Base-by-base conservation (phyloP, 2,329 filamentous ascomycete genomes). In the Cadophora sp. region DNA sequence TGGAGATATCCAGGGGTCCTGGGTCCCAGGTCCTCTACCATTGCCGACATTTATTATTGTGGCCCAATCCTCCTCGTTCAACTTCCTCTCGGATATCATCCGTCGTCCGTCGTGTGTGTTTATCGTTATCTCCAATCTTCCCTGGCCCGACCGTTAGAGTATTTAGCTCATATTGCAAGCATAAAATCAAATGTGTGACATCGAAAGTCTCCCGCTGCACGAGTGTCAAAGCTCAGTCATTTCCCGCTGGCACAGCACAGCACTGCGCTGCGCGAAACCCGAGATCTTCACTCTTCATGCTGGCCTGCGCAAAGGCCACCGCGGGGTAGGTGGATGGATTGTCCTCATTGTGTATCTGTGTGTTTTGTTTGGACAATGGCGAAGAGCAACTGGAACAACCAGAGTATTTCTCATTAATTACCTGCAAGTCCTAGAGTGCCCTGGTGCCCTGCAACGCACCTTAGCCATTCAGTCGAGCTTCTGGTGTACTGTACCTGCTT, bases 101-200 rank as follows among this genome's bases (percentile, higher is more conserved):
- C 69, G 61, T 13, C 51, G 59, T 64, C 67, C 69, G 59, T 9
- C 56, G 62, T 62, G 65, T 68, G 55, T 65, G 59, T 59, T 64
- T 70, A 69, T 71, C 66, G 64, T 69, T 72, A 72, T 72, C 70
- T 70, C 39, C 33, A 64, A 58, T 61, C 36, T 56, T 43, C 9
- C 45, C 30, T 30, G 43, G 47, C 27, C 27, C n/a, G 43, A 60
- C 27, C 27, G 22, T 33, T 65, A 27, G 50, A 65, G 33, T 14
- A 48, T 13, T 39, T 39, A 11, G 36, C 30, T 45, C 39, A 45
- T 65, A 64, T 64, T 68, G 64, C 69, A 68, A 70, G 67, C 64
- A 65, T 72, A 48, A 67, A 53, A 61, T 65, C 53, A 55, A 63
- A 72, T 74, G 73, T 73, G 68, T 70, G 71, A 74, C 73, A 74